Evolutionary conservation across 129 eudicot species (phyloP).

Genomic region (Smallanthus sonchifolius): DNA sequence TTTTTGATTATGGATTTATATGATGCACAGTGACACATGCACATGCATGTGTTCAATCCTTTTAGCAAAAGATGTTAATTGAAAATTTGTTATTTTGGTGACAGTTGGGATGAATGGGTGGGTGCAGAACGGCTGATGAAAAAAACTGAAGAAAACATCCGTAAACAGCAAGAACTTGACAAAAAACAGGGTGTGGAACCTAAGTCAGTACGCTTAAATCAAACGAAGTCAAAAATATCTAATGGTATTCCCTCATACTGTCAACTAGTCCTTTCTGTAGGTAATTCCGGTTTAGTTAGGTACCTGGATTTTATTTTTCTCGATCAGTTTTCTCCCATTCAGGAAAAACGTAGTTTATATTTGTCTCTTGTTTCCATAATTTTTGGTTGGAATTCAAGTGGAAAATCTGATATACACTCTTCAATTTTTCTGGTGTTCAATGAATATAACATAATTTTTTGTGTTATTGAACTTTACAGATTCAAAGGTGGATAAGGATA

Average conservation of each 20-base stretch:
- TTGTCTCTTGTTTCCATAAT: neutral
- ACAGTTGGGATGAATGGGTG: conserved; percentile 99
- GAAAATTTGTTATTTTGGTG: conserved; percentile 26
- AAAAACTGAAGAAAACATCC: conserved; percentile 55
- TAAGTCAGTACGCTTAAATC: conserved; percentile 55
- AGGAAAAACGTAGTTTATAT: neutral
- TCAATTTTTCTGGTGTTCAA: neutral
- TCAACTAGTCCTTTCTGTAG: conserved; percentile 3
- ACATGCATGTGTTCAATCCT: neutral
- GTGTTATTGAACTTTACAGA: conserved; percentile 34
- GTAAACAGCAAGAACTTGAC: conserved; percentile 61
- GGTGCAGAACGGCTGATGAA: conserved; percentile 69
- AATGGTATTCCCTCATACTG: conserved; percentile 40
- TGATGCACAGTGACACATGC: neutral
- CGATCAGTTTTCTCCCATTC: neutral
- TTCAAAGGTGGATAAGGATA: conserved; percentile 54
- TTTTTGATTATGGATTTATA: conserved; percentile 1
- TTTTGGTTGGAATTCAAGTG: neutral
- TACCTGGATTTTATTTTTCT: neutral
- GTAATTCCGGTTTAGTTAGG: neutral
- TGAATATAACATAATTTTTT: neutral
- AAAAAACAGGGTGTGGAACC: conserved; percentile 57
- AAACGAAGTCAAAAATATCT: conserved; percentile 54
- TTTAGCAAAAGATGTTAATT: conserved; percentile 3
- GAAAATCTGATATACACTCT: conserved; percentile 10